Evolutionary conservation across 1,139 yeast species (phyloP).

Genomic region (Waltiozyma sp.): DNA sequence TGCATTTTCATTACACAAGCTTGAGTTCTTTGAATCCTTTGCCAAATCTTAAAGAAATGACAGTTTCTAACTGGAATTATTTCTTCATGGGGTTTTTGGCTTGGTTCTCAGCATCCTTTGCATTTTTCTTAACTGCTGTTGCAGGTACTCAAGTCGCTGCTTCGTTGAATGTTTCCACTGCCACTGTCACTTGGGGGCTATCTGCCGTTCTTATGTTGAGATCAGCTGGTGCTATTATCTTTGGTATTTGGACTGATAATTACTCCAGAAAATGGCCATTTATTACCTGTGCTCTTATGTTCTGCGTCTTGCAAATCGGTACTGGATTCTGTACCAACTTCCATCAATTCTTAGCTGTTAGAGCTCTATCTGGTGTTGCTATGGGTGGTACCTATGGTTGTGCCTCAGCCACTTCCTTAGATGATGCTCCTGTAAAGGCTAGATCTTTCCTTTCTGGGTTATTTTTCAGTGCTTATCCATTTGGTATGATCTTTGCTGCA

Average conservation of each 20-base stretch:
- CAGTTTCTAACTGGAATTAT: conserved; percentile 29
- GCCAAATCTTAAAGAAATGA: conserved; percentile 25
- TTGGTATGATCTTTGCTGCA: conserved; percentile 34
- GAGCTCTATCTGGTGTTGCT: conserved; percentile 38
- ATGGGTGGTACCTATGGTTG: conserved; percentile 44
- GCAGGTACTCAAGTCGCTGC: conserved; percentile 35
- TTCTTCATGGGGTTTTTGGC: conserved; percentile 36
- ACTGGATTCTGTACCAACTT: conserved; percentile 43
- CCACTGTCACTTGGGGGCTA: conserved; percentile 45
- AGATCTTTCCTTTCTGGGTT: conserved; percentile 35
- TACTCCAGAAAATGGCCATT: conserved; percentile 48
- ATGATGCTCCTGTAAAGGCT: conserved; percentile 33
- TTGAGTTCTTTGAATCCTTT: conserved; percentile 23
- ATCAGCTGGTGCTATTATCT: conserved; percentile 46
- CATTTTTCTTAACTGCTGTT: conserved; percentile 41
- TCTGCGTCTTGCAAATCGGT: conserved; percentile 38
- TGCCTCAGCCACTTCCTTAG: conserved; percentile 38
- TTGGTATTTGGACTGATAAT: conserved; percentile 41
- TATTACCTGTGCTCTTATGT: conserved; percentile 31
- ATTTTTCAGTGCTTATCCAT: conserved; percentile 33
- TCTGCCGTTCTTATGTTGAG: conserved; percentile 49
- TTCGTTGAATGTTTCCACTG: conserved; percentile 29
- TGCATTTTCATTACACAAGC: conserved; percentile 16
- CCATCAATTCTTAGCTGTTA: conserved; percentile 38
- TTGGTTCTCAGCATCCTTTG: conserved; percentile 45